Evolutionary conservation across 306 rosid genomes (phyloP), one percentile per base, ranked within the genome.

Genomic region (Trifolium dubium): DNA sequence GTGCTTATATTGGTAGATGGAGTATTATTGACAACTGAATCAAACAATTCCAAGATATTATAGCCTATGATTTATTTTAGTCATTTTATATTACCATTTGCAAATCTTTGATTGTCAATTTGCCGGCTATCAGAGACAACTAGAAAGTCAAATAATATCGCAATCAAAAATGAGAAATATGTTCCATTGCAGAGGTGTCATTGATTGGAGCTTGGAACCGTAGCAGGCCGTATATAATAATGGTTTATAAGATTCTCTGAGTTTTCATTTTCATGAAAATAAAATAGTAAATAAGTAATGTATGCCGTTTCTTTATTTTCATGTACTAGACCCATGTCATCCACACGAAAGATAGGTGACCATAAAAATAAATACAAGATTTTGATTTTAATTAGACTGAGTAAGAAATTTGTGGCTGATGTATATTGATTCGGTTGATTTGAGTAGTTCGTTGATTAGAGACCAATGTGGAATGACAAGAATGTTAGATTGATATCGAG

Each of bases 1-100:
- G 82, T 76, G 84, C 51, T 67, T 80, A 80, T 46, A 73, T 43
- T 43, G 17, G 60, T 61, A 72, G 76, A 66, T 68, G 2, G 35
- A 67, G 80, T 79, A 73, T 84, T 72, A 50, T 80, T 69, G 85
- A 80, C 87, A 77, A 84, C 39, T 56, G 71, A 76, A 69, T 73
- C 66, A 77, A 80, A 84, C 87, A 80, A 69, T 73, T 55, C 50
- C 58, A 71, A 76, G 71, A 80, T 67, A 77, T 59, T 59, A 23
- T 41, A 54, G 49, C n/a, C 70, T 35, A 46, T 72, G 55, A 69
- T 72, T 6, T 46, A 14, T 28, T 19, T 72, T 37, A 53, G 8
- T 17, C 49, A 18, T 14, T 65, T 30, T 17, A 18, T 53, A 11
- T 62, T 62, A 15, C 7, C 35, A 83, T 66, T 65, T 51, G 67